These are phyloP conservation scores for Lanzia echinophila DNA, from an alignment of 2,329 filamentous ascomycete genomes.

Conservation along the genomic window DNA sequence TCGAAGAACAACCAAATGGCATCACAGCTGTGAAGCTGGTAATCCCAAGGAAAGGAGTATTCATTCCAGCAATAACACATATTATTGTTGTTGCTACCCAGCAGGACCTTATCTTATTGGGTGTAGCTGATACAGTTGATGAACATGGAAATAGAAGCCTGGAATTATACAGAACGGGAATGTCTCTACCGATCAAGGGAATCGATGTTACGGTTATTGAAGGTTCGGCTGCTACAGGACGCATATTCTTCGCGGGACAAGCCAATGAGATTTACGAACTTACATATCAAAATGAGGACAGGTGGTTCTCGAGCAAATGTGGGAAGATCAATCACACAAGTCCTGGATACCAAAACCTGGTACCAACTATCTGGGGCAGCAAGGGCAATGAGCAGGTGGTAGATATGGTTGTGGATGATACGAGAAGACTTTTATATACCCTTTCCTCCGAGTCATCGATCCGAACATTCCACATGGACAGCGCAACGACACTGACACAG, in stretches of 20 bases:
- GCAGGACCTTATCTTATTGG: slow-evolving; percentile 79
- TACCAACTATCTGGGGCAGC: slow-evolving; percentile 44
- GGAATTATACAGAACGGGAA: slow-evolving; percentile 79
- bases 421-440: slow-evolving; percentile 81
- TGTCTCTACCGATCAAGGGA: slow-evolving; percentile 71
- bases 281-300: slow-evolving; percentile 93
- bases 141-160: slow-evolving; percentile 67
- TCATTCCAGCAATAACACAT: slow-evolving; percentile 78
- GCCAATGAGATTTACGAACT: slow-evolving; percentile 91
- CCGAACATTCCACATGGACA: slow-evolving; percentile 81
- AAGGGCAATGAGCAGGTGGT: slow-evolving; percentile 57
- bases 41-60: slow-evolving; percentile 78
- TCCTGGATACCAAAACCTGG: slow-evolving; percentile 60
- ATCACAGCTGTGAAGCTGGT: slow-evolving; percentile 90
- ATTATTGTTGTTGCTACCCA: slow-evolving; percentile 85
- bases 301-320: slow-evolving; percentile 88
- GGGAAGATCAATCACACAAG: slow-evolving; percentile 84
- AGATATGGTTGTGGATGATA: slow-evolving; percentile 83
- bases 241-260: slow-evolving; percentile 85
- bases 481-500: slow-evolving; percentile 51
- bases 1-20: slow-evolving; percentile 79
- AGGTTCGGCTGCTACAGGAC: slow-evolving; percentile 69
- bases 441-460: slow-evolving; percentile 85
- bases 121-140: slow-evolving; percentile 62
- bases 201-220: slow-evolving; percentile 72